A percentile compares a stretch with the other conserved stretches of the same genome.
phyloP scores from a whole-genome alignment of 805 yeast species.

The Wickerhamomyces tratensis region DNA sequence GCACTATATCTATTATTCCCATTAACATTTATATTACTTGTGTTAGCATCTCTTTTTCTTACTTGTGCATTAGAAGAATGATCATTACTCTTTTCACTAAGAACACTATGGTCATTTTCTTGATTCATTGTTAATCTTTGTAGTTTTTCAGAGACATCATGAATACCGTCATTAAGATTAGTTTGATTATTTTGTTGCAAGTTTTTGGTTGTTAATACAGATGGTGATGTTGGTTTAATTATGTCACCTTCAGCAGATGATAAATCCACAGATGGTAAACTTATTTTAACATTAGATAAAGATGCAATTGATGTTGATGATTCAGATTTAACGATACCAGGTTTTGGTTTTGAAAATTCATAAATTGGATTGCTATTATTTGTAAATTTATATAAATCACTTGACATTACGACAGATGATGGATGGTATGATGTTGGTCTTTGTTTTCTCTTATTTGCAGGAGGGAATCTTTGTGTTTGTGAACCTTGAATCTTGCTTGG shows the following conservation, averaged over 20 bases:
- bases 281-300: slow-evolving; percentile 19
- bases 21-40: too few relatives aligned
- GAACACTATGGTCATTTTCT: slow-evolving; percentile 8
- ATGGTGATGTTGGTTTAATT: slow-evolving; percentile 22
- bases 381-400: slow-evolving; percentile 5
- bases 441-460: slow-evolving; percentile 51
- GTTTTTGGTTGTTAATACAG: slow-evolving; percentile 3
- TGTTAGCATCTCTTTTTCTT: slow-evolving; percentile 3
- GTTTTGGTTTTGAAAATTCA: slow-evolving; percentile 2
- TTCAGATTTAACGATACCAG: slow-evolving; percentile 26
- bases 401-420: slow-evolving; percentile 20
- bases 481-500: slow-evolving; percentile 7
- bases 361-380: not conserved
- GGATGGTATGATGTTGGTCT: slow-evolving; percentile 86
- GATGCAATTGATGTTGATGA: slow-evolving; percentile 31
- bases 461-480: slow-evolving; percentile 16
- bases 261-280: slow-evolving; percentile 25
- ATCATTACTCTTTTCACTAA: slow-evolving; percentile 6
- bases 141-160: slow-evolving; percentile 10
- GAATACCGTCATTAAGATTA: slow-evolving; percentile 6
- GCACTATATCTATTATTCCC: slow-evolving; percentile 18
- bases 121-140: slow-evolving; percentile 11
- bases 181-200: not conserved
- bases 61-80: slow-evolving; percentile 8
- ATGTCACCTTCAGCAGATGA: slow-evolving; percentile 26